Base-by-base conservation (phyloP, 208 protist species). In the Wallacemonas sp. region DNA sequence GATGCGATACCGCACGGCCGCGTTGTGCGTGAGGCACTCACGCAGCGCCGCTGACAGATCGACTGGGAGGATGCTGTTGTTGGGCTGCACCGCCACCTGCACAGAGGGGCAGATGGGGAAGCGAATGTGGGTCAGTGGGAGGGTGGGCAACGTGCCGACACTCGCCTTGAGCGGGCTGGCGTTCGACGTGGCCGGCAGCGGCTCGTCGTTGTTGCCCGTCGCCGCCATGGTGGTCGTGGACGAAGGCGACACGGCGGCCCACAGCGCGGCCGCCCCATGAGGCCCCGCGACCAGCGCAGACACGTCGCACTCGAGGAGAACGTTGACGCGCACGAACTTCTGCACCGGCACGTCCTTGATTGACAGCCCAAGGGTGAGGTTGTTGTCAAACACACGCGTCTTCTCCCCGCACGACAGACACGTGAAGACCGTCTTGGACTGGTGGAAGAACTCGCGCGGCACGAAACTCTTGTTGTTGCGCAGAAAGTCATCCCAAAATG, bases 401-500 rank as follows among this genome's bases (percentile, higher is more conserved):
- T 33, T 75, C 47, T 78, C 74, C 11, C 67, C 74, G 54, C 86
- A 96, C 1, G 68, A 84, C 39, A 84, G 67, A 65, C 87, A 96
- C 30, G 66, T 70, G 48, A 93, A 84, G 32, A 79, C 65, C 5
- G 78, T 87, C 61, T 85, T 94, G 26, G 78, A 86, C 74, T 95
- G 89, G 57, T 88, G 79, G 32, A 91, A 94, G 32, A 96, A 95
- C 44, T 93, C 72, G 23, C 67, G 41, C 0, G 88, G 76, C 27
- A 96, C 78, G 30, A 91, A 87, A 58, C 81, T 89, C 16, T 65
- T 47, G 52, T 95, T 90, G 71, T 93, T 92, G 2, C 68, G 74
- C 6, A 98, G 64, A 63, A 95, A 95, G 66, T 93, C 84, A 14
- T 92, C 68, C 95, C 96, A 98, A 57, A 88, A 90, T 26, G 95